These are phyloP conservation scores for Ascochyta clinopodiicola DNA, from an alignment of 2,329 filamentous ascomycete species.

Conservation along the genomic window DNA sequence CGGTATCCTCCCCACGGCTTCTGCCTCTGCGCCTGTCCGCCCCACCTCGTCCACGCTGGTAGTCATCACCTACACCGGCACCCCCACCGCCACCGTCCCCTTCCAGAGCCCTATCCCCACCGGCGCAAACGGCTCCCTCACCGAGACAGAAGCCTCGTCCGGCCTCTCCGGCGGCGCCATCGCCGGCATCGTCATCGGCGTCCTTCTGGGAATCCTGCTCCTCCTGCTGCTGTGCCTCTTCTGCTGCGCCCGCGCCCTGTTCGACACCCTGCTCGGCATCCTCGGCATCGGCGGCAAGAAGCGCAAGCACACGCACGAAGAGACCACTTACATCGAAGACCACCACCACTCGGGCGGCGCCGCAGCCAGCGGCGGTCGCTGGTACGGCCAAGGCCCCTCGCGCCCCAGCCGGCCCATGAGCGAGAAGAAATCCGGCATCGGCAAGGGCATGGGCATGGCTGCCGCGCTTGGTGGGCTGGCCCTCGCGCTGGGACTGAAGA, in stretches of 20 bases:
- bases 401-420: conserved; percentile 42
- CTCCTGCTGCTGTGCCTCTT: conserved; percentile 76
- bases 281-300: conserved; percentile 65
- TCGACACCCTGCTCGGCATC: conserved; percentile 64
- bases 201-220: conserved; percentile 69
- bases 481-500: conserved; percentile 55
- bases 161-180: conserved; percentile 74
- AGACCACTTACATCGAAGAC: conserved; percentile 70
- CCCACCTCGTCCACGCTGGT: conserved; percentile 63
- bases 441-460: conserved; percentile 48
- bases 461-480: conserved; percentile 54
- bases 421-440: conserved; percentile 45
- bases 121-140: conserved; percentile 53
- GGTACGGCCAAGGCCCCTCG: conserved; percentile 53
- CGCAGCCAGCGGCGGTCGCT: conserved; percentile 57
- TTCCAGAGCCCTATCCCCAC: conserved; percentile 62
- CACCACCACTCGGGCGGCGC: conserved; percentile 67
- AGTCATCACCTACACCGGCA: conserved; percentile 53
- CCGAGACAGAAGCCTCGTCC: conserved; percentile 34
- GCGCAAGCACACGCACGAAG: conserved; percentile 56
- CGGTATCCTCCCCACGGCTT: conserved; percentile 41
- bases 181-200: conserved; percentile 80
- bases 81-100: conserved; percentile 55
- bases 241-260: conserved; percentile 64
- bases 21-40: conserved; percentile 59